Base-by-base conservation (phyloP, 331 rosid genomes). In the Malus hybrid region DNA sequence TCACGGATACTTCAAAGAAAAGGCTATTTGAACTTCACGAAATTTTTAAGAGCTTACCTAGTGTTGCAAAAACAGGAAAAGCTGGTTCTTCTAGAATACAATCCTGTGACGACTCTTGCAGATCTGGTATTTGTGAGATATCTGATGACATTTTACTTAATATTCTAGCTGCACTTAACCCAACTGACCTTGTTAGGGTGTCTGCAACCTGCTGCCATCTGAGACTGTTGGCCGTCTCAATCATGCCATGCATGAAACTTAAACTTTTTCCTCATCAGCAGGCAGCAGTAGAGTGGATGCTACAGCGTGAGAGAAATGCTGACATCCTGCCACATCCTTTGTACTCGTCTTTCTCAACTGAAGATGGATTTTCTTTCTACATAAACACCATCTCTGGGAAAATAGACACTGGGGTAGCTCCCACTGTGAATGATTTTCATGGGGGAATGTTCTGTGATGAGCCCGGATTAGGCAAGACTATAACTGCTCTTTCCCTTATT, bases 361-460 rank as follows among this genome's bases (percentile, higher is more conserved):
- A 89, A 18, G 97, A 95, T 80, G 96, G 89, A 62, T 89, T 90
- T 79, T 75, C 81, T 71, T 89, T 89, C 76, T 86, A 79, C 59
- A 65, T 95, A 69, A 92, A 84, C 82, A 87, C 88, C 50, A 88
- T 95, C 71, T 80, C 97, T 54, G 99, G 97, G 65, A 90, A 89
- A 84, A 95, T 95, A 83, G 85, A 85, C 82, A 86, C 78, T 34
- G 91, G 85, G 65, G 78, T 69, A 72, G 80, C 93, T 72, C 99
- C 97, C 73, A 86, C 91, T 44, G 73, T 90, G 79, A 90, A 76
- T 77, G 99, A 95, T 84, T 95, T 95, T 65, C 85, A 80, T 44
- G 99, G 99, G 83, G 99, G 99, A 69, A 80, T 95, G 93, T 95
- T 95, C 65, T 95, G 99, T 78, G 99, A 95, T 65, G 99, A 95